Base-by-base conservation (phyloP, 1,139 yeast species). In the Chernovozyma aurita region DNA sequence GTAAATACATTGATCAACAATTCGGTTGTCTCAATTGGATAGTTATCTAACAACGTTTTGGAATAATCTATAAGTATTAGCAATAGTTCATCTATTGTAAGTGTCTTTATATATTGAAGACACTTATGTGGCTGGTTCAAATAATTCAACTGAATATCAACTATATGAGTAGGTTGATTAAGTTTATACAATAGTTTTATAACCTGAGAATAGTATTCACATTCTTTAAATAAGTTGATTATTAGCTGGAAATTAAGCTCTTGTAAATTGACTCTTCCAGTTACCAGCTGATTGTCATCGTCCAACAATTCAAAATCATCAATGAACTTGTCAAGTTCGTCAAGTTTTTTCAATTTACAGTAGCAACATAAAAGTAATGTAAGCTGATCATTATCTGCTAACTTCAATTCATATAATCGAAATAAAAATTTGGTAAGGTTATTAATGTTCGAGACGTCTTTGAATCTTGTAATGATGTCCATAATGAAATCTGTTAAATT, bases 1-100 rank as follows among this genome's bases (percentile, higher is more conserved):
- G 97, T 90, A 54, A 92, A 92, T 1, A 90, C 84, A 30, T 85
- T 84, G 39, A 92, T 90, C 38, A 90, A 65, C 30, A 92, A 59
- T 29, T 82, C 81, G 0, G 96, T 88, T 0, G 95, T 84, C 42
- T 84, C 90, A 41, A 84, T 75, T 0, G 98, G 97, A 31, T 78
- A 62, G 35, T 69, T 57, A 35, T 84, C 85, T 33, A 92, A 63
- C 26, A 92, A 61, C 1, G 64, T 56, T 41, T 85, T 78, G 3
- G 95, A 80, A 50, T 77, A 80, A 29, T 80, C 83, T 16, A 76
- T 63, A 36, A 92, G 63, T 14, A 86, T 80, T 31, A 90, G 65
- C 26, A 90, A 63, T 11, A 90, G 76, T 36, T 92, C 97, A 50
- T 85, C 92, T 25, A 87, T 80, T 0, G 82, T 72, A 35, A 92